Evolutionary conservation across 768 basidiomycete genomes (phyloP).

Genomic region (Leccinum broughii): DNA sequence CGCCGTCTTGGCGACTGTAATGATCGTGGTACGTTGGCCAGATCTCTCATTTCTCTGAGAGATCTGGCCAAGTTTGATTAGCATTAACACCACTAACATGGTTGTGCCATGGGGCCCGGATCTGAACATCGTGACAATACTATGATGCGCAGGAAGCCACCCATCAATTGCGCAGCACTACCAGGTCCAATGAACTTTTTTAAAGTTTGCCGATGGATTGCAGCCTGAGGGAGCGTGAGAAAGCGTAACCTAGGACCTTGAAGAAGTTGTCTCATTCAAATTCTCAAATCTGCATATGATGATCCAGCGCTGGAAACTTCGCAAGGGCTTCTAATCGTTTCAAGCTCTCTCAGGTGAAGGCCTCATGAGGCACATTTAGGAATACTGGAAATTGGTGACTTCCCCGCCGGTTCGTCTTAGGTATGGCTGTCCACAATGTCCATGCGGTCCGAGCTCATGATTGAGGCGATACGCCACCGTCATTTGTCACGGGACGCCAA

Average conservation of each 20-base stretch:
- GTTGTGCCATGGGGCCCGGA: not conserved
- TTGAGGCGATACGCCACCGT: not conserved
- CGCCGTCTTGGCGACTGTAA: not conserved
- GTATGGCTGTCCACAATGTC: not conserved
- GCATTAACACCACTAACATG: not conserved
- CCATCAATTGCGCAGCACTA: not conserved
- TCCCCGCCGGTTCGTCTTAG: not conserved
- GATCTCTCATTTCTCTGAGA: not conserved
- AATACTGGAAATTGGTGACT: not conserved
- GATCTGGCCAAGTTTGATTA: not conserved
- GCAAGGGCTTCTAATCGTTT: not conserved
- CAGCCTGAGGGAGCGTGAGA: not conserved
- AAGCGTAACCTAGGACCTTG: not conserved
- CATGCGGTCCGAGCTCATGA: not conserved
- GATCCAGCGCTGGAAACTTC: not conserved
- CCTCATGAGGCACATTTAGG: not conserved
- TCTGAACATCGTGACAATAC: not conserved
- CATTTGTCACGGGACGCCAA: not conserved
- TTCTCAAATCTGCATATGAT: not conserved
- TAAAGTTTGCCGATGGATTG: not conserved
- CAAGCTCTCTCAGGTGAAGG: not conserved
- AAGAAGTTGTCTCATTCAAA: not conserved
- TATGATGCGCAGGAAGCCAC: no score
- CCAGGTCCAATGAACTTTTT: not conserved
- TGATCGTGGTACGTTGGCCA: not conserved